Percentiles rank a stretch among this genome's conserved stretches.
These are phyloP conservation scores for Leishmania mexicana DNA, from an alignment of 208 protist genomes.

Conservation along the genomic window DNA sequence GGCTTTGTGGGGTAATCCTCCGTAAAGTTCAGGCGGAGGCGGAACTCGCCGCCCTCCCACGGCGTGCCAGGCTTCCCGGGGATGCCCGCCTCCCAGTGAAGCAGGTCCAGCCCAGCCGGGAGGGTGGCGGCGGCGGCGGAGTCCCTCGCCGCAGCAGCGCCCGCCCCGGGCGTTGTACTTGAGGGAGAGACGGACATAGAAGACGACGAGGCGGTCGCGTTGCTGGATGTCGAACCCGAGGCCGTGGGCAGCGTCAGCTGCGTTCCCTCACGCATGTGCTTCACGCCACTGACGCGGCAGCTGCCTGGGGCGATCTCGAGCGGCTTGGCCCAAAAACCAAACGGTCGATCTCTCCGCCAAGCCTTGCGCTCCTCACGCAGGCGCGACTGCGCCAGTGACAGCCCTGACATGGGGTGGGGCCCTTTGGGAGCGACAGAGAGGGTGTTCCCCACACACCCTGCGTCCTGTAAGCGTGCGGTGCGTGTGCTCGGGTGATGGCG, in stretches of 20 bases:
- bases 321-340: conserved; percentile 88
- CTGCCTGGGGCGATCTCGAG: conserved; percentile 33
- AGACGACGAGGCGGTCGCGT: conserved; percentile 16
- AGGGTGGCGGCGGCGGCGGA: conserved; percentile 3
- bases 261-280: conserved; percentile 18
- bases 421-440: too few species aligned
- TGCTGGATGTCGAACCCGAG: not conserved
- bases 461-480: not conserved
- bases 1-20: conserved; percentile 98
- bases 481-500: too few species aligned
- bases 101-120: conserved; percentile 89
- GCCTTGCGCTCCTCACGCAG: conserved; percentile 89
- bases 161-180: not conserved
- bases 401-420: conserved; percentile 47
- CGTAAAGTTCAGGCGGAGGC: conserved; percentile 94
- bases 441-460: not conserved
- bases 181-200: not conserved
- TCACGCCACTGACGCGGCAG: conserved; percentile 1
- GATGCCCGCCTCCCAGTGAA: conserved; percentile 98
- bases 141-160: not conserved
- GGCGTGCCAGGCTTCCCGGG: conserved; percentile 95
- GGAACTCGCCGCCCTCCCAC: conserved; percentile 98
- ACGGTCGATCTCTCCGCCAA: conserved; percentile 86
- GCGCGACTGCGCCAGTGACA: conserved; percentile 80
- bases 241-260: conserved; percentile 10